A percentile compares a stretch with the other conserved stretches of the same genome.
Conservation (phyloP, 2,329 filamentous ascomycete genomes). For the Penicillium sp. region DNA sequence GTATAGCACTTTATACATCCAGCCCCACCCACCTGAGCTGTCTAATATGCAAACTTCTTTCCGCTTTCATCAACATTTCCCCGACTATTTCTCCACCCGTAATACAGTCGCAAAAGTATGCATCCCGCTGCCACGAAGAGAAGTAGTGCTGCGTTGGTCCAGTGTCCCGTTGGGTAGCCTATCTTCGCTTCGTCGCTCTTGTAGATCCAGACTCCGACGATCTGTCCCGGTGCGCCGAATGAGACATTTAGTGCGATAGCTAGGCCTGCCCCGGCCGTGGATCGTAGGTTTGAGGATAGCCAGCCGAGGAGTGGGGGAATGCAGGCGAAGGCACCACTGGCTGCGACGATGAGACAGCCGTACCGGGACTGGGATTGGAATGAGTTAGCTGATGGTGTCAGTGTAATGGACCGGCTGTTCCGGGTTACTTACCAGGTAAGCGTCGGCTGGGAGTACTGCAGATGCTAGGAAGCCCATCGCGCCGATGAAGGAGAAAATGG, state of each 20-base stretch:
- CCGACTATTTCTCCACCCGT: conserved; percentile 48
- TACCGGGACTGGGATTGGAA: conserved; percentile 53
- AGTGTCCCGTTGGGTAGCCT: conserved; percentile 70
- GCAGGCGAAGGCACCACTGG: conserved; percentile 65
- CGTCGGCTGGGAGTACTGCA: conserved; percentile 59
- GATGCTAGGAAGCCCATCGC: conserved; percentile 61
- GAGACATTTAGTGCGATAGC: conserved; percentile 70
- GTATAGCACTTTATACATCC: background rate
- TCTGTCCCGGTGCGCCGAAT: conserved; percentile 67
- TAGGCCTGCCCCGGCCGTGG: conserved; percentile 63
- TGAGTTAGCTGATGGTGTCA: background rate
- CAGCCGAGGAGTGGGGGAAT: conserved; percentile 70
- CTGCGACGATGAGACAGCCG: conserved; percentile 66
- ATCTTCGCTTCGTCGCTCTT: conserved; percentile 58
- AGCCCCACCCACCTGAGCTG: background rate
- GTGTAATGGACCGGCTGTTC: background rate
- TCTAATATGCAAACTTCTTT: conserved; percentile 30
- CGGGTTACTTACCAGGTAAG: conserved; percentile 47
- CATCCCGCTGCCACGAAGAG: conserved; percentile 59
- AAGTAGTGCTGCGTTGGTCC: conserved; percentile 62
- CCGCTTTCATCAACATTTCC: conserved; percentile 17
- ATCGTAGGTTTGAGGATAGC: conserved; percentile 66
- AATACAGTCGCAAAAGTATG: conserved; percentile 56
- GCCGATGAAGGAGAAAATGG: conserved; percentile 51
- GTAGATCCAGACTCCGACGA: conserved; percentile 73